Percentiles rank a stretch among this genome's conserved stretches.
Conservation (phyloP, 805 yeast genomes). For the Clavispora carvajalis region DNA sequence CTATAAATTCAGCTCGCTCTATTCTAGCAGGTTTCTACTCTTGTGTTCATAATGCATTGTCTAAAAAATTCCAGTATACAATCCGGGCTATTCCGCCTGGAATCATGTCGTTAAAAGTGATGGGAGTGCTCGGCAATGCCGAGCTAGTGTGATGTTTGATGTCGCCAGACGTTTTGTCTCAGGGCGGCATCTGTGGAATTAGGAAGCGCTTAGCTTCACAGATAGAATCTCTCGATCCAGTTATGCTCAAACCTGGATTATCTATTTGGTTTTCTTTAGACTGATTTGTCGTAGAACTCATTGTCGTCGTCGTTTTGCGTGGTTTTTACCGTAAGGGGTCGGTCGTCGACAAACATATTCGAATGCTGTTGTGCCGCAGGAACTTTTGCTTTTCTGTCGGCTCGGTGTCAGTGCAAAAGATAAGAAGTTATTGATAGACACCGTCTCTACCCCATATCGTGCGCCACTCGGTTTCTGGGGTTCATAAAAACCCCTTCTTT, state of each 20-base stretch:
- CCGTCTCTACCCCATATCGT: background rate
- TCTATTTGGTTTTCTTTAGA: background rate
- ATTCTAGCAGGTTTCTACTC: background rate
- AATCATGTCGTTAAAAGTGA: background rate
- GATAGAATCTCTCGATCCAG: background rate
- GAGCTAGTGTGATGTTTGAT: too few species aligned
- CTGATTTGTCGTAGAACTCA: background rate
- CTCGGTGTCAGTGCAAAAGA: background rate
- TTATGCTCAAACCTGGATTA: background rate
- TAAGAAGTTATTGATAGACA: background rate
- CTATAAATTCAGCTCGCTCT: too few species aligned
- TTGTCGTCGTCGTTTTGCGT: background rate
- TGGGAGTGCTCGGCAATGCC: background rate
- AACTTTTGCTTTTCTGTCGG: background rate
- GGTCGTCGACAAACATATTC: too few species aligned
- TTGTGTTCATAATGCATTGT: background rate
- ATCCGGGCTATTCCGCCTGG: constrained; percentile 1
- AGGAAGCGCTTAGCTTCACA: background rate
- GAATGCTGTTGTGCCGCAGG: too few species aligned
- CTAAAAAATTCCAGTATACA: constrained; percentile 1
- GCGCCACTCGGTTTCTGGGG: background rate
- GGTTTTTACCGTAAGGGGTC: background rate
- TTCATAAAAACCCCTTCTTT: background rate
- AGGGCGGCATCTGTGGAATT: background rate
- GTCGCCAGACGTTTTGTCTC: background rate